Evolutionary conservation across 257 asterid genomes (phyloP), one percentile per base, ranked within the genome.

Genomic region (Fraxinus pennsylvanica): DNA sequence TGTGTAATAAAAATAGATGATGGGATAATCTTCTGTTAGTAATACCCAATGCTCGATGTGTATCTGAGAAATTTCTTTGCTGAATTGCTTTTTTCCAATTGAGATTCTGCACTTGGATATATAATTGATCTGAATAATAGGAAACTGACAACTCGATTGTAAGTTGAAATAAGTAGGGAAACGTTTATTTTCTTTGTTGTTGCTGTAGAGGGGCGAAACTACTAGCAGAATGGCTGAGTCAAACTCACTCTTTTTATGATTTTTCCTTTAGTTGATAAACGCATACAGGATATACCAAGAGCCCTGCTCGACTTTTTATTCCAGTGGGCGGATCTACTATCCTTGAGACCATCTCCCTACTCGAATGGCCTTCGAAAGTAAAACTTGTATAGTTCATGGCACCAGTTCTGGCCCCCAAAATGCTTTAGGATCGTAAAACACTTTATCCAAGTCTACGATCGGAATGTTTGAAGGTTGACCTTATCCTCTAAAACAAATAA

Each of bases 1-100:
- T 30, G 22, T 61, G 33, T 29, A 33, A 68, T 68, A 68, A 78
- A 69, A 71, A 70, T 77, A 27, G 76, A 47, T 25, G 29, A 22
- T 27, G 68, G 63, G 41, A 32, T 29, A 41, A 21, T 3, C 47
- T 61, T 13, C 9, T 22, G 5, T 61, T 61, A 61, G 68, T 61
- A 21, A 61, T 61, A 22, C 68, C 15, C 68, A 22, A 61, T 61
- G 33, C 15, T 61, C 68, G 21, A 61, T 61, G 68, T 59, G 29
- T 61, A 6, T 61, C 68, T 61, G 68, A 9, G 32, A 61, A 61
- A 22, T 61, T 22, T 61, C 33, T 61, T 32, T 21, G 15, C 68
- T 61, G 32, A 61, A 22, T 22, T n/a, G 9, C 14, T 25, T 61
- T 61, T 59, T 7, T 12, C 50, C 5, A 22, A 8, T 61, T 61